Percentiles rank a stretch among this genome's conserved stretches.
Conservation (phyloP, 2,329 filamentous ascomycete genomes). For the Aspergillus pseudoterreus region DNA sequence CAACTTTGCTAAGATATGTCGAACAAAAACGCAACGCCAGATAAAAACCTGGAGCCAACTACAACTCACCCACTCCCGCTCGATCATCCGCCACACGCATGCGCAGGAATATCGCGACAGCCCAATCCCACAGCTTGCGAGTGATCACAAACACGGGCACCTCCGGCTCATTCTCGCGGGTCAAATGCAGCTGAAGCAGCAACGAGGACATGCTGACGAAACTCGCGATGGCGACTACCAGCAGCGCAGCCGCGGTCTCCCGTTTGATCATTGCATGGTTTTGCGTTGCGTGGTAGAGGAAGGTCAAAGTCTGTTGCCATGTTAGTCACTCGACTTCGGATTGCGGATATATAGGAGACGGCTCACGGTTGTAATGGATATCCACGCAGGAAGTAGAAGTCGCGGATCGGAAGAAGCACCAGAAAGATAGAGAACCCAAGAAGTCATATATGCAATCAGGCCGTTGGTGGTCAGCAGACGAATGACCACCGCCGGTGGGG, state of each 20-base stretch:
- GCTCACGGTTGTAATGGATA: constrained; percentile 68
- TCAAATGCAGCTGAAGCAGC: constrained; percentile 63
- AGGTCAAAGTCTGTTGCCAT: constrained; percentile 60
- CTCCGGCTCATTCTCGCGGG: constrained; percentile 58
- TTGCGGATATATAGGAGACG: neutral
- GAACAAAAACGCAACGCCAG: too few species aligned
- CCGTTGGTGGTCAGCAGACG: constrained; percentile 72
- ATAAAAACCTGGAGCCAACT: neutral
- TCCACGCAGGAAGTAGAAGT: constrained; percentile 72
- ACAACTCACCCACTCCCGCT: constrained; percentile 20
- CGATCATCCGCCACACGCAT: constrained; percentile 32
- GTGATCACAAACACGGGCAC: constrained; percentile 55
- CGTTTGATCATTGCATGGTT: constrained; percentile 76
- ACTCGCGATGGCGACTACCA: constrained; percentile 71
- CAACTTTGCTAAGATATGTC: too few species aligned
- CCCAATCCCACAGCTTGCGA: constrained; percentile 39
- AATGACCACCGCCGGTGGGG: constrained; percentile 71
- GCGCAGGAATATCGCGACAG: constrained; percentile 30
- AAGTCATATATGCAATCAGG: constrained; percentile 71
- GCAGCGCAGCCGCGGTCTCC: constrained; percentile 72
- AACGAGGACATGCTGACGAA: constrained; percentile 72
- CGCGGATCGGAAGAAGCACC: constrained; percentile 68
- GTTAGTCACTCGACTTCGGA: constrained; percentile 1
- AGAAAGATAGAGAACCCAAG: constrained; percentile 65
- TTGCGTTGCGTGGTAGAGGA: constrained; percentile 72